Percentiles rank a stretch among this genome's conserved stretches.
Conservation (phyloP, 768 basidiomycete genomes). For the Russula griseocarnosa region DNA sequence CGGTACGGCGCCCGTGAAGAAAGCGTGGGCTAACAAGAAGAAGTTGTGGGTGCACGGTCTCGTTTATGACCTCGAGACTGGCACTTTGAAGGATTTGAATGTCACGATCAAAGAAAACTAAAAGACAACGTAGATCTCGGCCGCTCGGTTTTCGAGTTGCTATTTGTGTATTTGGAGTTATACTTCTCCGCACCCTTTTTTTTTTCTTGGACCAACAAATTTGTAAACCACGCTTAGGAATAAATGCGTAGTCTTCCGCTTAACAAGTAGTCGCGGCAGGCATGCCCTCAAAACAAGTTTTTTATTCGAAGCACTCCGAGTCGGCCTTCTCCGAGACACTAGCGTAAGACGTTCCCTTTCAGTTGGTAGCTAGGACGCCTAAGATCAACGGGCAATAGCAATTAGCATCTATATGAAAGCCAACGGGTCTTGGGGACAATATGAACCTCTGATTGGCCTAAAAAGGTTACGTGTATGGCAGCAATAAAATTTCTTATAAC, state of each 20-base stretch:
- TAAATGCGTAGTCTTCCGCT: not conserved
- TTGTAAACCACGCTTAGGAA: not conserved
- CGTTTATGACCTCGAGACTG: constrained; percentile 35
- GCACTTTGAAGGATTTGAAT: constrained; percentile 32
- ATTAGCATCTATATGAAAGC: not conserved
- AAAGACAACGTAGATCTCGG: not conserved
- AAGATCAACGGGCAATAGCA: not conserved
- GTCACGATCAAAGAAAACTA: constrained; percentile 10
- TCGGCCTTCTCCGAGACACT: no score
- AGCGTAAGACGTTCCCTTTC: not conserved
- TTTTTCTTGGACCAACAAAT: not conserved
- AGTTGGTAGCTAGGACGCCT: not conserved
- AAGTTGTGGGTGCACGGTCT: constrained; percentile 58
- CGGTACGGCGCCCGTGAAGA: constrained; percentile 27
- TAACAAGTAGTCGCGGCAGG: no score
- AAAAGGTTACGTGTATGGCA: not conserved
- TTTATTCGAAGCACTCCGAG: no score
- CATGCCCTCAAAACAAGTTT: no score
- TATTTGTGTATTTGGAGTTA: not conserved
- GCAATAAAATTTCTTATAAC: not conserved
- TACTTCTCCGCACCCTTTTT: not conserved
- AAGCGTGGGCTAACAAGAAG: constrained; percentile 36
- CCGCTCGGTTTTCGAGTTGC: not conserved
- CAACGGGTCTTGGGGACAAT: not conserved
- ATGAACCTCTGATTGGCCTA: not conserved